Evolutionary conservation across 2,329 filamentous ascomycete species (phyloP).

Genomic region (Gaeumannomyces tritici): DNA sequence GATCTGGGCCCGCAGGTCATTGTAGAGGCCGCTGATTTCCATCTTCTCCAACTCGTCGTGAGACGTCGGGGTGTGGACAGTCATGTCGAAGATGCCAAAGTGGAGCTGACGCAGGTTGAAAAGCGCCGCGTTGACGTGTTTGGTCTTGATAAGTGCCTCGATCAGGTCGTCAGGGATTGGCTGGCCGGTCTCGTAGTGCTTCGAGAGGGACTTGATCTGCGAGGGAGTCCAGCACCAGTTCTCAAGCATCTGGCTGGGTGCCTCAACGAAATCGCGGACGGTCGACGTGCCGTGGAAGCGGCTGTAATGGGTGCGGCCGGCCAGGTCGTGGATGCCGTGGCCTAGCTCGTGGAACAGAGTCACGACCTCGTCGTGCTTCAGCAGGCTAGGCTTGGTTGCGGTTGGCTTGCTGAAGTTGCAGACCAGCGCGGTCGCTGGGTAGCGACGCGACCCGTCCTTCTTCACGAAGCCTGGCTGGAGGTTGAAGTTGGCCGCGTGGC

Average conservation of each 20-base stretch:
- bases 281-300: slow-evolving; percentile 60
- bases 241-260: slow-evolving; percentile 64
- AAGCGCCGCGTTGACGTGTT: slow-evolving; percentile 72
- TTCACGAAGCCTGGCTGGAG: slow-evolving; percentile 62
- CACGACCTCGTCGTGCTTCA: slow-evolving; percentile 77
- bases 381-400: slow-evolving; percentile 62
- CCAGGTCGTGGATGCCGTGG: slow-evolving; percentile 61
- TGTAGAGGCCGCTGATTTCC: slow-evolving; percentile 59
- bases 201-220: slow-evolving; percentile 57
- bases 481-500: slow-evolving; percentile 79
- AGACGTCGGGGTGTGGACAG: slow-evolving; percentile 60
- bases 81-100: slow-evolving; percentile 80
- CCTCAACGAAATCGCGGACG: slow-evolving; percentile 62
- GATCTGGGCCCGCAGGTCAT: slow-evolving; percentile 62
- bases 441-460: slow-evolving; percentile 59
- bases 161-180: slow-evolving; percentile 68
- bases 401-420: slow-evolving; percentile 83
- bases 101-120: slow-evolving; percentile 72
- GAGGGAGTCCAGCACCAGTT: slow-evolving; percentile 66
- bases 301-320: slow-evolving; percentile 51
- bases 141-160: slow-evolving; percentile 63
- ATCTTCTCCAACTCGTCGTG: slow-evolving; percentile 60
- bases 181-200: slow-evolving; percentile 62
- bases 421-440: slow-evolving; percentile 70
- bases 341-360: slow-evolving; percentile 74